Conservation (phyloP, 495 filamentous ascomycete species). For the Pyrenopolyporus hunteri region DNA sequence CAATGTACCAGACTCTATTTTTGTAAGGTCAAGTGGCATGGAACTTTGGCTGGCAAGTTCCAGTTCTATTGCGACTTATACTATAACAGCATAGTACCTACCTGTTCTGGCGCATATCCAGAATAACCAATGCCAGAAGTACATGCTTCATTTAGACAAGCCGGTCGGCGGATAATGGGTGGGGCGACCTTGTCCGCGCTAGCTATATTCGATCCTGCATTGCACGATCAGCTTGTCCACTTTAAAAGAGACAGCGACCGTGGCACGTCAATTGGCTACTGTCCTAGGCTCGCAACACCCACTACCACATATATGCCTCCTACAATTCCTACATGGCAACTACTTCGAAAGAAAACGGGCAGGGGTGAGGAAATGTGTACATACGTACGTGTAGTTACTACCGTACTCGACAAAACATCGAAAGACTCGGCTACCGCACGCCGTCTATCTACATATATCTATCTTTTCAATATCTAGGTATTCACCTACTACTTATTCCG, state of each 20-base stretch:
- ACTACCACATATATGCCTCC: too few species aligned
- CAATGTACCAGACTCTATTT: conserved; percentile 24
- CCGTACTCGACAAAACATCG: not conserved
- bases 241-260: conserved; percentile 9
- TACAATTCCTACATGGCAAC: not conserved
- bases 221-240: conserved; percentile 29
- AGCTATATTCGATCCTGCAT: conserved; percentile 36
- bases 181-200: conserved; percentile 16
- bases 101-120: not conserved
- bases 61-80: conserved; percentile 17
- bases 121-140: not conserved
- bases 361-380: not conserved
- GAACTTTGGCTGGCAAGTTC: conserved; percentile 19
- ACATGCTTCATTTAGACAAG: not conserved
- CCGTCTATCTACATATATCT: conserved; percentile 2
- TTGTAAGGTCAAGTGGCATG: conserved; percentile 21
- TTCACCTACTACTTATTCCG: too few species aligned
- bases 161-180: conserved; percentile 6
- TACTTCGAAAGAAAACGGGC: conserved; percentile 4
- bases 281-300: conserved; percentile 26
- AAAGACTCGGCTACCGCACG: conserved; percentile 14
- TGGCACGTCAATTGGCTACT: conserved; percentile 17
- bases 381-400: too few species aligned
- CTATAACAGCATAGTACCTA: not conserved
- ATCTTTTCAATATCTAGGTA: not conserved